Evolutionary conservation across 2,329 filamentous ascomycete species (phyloP).

Genomic region (Apiospora malaysiana): DNA sequence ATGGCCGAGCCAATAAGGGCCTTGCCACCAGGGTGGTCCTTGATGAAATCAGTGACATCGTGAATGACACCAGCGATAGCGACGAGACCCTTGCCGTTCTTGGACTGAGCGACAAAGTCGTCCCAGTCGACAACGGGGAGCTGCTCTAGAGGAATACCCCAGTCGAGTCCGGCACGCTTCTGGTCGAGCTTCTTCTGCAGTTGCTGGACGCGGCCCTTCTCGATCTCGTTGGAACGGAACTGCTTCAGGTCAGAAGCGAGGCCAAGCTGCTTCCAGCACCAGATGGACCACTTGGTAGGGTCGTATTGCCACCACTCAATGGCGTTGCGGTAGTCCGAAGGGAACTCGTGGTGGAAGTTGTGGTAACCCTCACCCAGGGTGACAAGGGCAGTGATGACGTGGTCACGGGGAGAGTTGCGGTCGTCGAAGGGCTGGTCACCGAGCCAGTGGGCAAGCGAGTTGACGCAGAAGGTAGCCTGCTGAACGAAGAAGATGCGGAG

Average conservation of each 20-base stretch:
- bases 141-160: constrained; percentile 67
- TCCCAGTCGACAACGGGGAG: constrained; percentile 55
- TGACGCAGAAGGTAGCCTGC: constrained; percentile 60
- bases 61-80: constrained; percentile 69
- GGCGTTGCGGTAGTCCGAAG: constrained; percentile 73
- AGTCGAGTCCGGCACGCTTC: constrained; percentile 67
- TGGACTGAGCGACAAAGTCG: constrained; percentile 67
- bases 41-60: constrained; percentile 70
- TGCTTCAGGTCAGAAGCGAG: constrained; percentile 72
- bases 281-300: constrained; percentile 75
- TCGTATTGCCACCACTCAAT: constrained; percentile 75
- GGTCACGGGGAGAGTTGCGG: constrained; percentile 72
- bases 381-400: constrained; percentile 69
- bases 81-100: constrained; percentile 66
- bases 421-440: constrained; percentile 73
- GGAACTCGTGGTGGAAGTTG: constrained; percentile 78
- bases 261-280: constrained; percentile 70
- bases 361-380: constrained; percentile 75
- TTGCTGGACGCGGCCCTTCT: constrained; percentile 71
- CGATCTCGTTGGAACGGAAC: constrained; percentile 71
- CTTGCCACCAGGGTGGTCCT: constrained; percentile 71
- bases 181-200: constrained; percentile 73
- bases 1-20: constrained; percentile 68
- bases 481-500: constrained; percentile 58
- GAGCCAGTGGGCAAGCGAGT: constrained; percentile 59